These are phyloP conservation scores for Amesomyces nigricolor DNA, from an alignment of 2,329 filamentous ascomycete species.

Conservation along the genomic window DNA sequence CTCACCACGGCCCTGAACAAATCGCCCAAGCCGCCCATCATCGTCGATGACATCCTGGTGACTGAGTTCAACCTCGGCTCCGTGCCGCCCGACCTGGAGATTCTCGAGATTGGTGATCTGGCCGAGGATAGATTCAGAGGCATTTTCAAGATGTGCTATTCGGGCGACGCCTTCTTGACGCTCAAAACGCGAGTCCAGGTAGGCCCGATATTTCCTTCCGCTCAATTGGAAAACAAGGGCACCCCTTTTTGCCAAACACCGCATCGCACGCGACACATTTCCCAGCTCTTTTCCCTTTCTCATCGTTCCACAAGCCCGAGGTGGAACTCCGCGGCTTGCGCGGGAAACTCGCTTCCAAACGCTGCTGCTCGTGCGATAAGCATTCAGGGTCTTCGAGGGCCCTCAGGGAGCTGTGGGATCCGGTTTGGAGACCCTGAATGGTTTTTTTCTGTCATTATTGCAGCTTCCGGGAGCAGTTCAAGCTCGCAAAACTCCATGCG, in stretches of 20 bases:
- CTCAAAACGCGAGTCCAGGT: conserved; percentile 92
- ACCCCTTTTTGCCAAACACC: neutral
- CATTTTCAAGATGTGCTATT: conserved; percentile 99
- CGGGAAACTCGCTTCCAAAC: too few species aligned
- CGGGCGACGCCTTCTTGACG: conserved; percentile 90
- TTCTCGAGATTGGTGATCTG: conserved; percentile 93
- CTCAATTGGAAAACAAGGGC: conserved; percentile 6
- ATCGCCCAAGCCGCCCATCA: conserved; percentile 94
- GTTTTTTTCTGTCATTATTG: neutral
- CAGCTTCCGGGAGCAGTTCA: conserved; percentile 13
- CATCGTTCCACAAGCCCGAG: neutral
- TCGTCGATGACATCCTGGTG: conserved; percentile 98
- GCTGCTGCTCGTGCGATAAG: too few species aligned
- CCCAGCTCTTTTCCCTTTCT: neutral
- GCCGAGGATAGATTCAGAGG: conserved; percentile 95
- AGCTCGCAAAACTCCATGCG: conserved; percentile 6
- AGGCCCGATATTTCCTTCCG: conserved; percentile 34
- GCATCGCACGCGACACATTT: neutral
- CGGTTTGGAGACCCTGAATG: too few species aligned
- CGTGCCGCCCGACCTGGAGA: conserved; percentile 90
- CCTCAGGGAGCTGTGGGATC: neutral
- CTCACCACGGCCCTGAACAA: conserved; percentile 95
- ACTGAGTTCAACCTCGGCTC: conserved; percentile 96
- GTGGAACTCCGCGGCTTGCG: neutral
- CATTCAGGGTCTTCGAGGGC: too few species aligned